Evolutionary conservation across 306 rosid species (phyloP), one percentile per base, ranked within the genome.

Genomic region (Pyrus pyrifolia): DNA sequence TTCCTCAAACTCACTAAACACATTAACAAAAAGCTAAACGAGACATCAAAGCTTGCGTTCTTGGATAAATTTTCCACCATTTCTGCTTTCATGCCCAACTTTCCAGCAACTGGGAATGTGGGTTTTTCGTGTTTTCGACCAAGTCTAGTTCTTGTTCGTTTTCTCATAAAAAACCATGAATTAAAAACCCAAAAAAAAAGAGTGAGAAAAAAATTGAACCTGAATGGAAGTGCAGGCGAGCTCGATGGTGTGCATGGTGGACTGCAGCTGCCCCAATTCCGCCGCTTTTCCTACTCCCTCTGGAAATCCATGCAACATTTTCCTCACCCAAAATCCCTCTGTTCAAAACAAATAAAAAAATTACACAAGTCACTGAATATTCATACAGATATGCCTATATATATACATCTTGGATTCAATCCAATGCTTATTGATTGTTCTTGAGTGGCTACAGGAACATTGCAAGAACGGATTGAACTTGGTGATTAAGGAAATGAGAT

Each of bases 181-280:
- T 13, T 0, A 0, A 70, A 70, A 7, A 35, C 49, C 63, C 51
- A 65, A 74, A 38, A 38, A 7, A 6, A 45, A 53, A 79, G 63
- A 52, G 14, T 13, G 2, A 66, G 67, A 55, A 74, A 23, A 40
- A 14, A 13, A 60, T 72, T 72, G 53, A 38, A 94, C 98, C 98
- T 94, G 98, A 81, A 91, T 87, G 57, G 96, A 86, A 78, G 83
- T 46, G 86, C 98, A 90, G 71, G 98, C 98, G 17, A 81, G 83
- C 82, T 94, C 97, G 76, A 94, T 76, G 74, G 97, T 74, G 62
- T 82, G 91, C 98, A 94, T 94, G 87, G 96, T 89, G 69, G 97
- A 79, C 72, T 86, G 97, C 84, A 94, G 95, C 23, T 86, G 90
- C 4, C 83, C 82, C 83, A 88, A 80, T 77, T 87, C 91, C 11